These are phyloP conservation scores for Candida multigemmis DNA, from an alignment of 805 yeast genomes.

Conservation along the genomic window DNA sequence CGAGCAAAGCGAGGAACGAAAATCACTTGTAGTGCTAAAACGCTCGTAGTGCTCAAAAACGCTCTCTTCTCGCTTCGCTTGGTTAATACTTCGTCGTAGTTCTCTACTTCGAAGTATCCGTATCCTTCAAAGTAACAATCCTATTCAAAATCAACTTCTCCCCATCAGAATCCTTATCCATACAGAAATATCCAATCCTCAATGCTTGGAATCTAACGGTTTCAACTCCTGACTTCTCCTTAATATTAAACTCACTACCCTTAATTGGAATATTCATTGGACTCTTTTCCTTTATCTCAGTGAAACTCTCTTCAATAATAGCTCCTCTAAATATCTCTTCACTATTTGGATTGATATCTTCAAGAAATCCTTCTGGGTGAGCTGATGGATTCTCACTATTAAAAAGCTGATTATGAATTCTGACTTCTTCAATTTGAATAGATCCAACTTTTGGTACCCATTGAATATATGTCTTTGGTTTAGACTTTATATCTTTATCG, in stretches of 20 bases:
- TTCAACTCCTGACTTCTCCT: slow-evolving; percentile 59
- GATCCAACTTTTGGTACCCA: slow-evolving; percentile 78
- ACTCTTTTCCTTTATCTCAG: slow-evolving; percentile 54
- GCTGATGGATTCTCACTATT: slow-evolving; percentile 84
- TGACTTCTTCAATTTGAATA: slow-evolving; percentile 58
- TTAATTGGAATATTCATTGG: slow-evolving; percentile 66
- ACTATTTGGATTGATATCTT: slow-evolving; percentile 73
- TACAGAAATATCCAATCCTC: slow-evolving; percentile 91
- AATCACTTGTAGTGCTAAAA: too few relatives aligned
- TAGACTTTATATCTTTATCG: slow-evolving; percentile 56
- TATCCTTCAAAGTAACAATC: slow-evolving; percentile 90
- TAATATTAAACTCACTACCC: slow-evolving; percentile 58
- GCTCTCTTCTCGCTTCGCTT: too few relatives aligned
- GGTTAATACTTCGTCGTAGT: too few relatives aligned
- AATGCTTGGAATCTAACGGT: slow-evolving; percentile 96
- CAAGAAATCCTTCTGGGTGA: slow-evolving; percentile 80
- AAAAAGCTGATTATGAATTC: slow-evolving; percentile 83
- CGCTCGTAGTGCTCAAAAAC: too few relatives aligned
- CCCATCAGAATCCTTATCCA: slow-evolving; percentile 67
- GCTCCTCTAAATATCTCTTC: slow-evolving; percentile 61
- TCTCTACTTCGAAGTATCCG: too few relatives aligned
- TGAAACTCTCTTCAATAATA: slow-evolving; percentile 67
- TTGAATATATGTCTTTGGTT: slow-evolving; percentile 94
- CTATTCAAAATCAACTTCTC: slow-evolving; percentile 71
- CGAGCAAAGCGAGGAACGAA: too few relatives aligned